Percentiles rank a stretch among this genome's conserved stretches.
Evolutionary conservation across 1,284 basidiomycete species (phyloP).

Genomic region (Volvariella surrecta): DNA sequence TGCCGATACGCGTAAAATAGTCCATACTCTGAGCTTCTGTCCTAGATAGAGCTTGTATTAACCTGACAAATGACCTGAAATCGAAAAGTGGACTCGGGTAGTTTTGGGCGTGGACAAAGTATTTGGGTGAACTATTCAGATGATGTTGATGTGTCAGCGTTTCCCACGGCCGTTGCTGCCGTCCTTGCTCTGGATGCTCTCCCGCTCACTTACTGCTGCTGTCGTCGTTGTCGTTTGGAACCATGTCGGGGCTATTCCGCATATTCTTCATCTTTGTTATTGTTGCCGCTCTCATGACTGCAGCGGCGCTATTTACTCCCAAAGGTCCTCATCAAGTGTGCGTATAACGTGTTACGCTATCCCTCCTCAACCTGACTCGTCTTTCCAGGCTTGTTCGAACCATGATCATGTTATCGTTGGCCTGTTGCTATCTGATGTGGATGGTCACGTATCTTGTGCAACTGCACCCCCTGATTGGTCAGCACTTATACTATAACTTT

Average conservation of each 20-base stretch:
- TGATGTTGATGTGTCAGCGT: too few relatives aligned
- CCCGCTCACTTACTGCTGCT: too few relatives aligned
- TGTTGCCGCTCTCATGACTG: slow-evolving; percentile 54
- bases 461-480: slow-evolving; percentile 82
- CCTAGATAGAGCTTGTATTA: too few relatives aligned
- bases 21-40: too few relatives aligned
- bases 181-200: too few relatives aligned
- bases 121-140: too few relatives aligned
- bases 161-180: neutral
- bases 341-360: slow-evolving; percentile 22
- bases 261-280: slow-evolving; percentile 46
- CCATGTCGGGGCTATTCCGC: slow-evolving; percentile 51
- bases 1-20: too few relatives aligned
- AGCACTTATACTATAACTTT: slow-evolving; percentile 14
- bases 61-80: too few relatives aligned
- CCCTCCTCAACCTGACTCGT: slow-evolving; percentile 1
- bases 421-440: slow-evolving; percentile 91
- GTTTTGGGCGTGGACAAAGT: too few relatives aligned
- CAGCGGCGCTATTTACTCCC: slow-evolving; percentile 63
- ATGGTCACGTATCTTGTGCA: slow-evolving; percentile 90
- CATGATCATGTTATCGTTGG: slow-evolving; percentile 64
- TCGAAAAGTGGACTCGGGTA: too few relatives aligned
- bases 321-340: slow-evolving; percentile 88
- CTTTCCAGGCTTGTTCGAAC: slow-evolving; percentile 70
- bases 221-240: slow-evolving; percentile 6